Base-by-base conservation (phyloP, 1,284 basidiomycete genomes). In the Irpex sp. region DNA sequence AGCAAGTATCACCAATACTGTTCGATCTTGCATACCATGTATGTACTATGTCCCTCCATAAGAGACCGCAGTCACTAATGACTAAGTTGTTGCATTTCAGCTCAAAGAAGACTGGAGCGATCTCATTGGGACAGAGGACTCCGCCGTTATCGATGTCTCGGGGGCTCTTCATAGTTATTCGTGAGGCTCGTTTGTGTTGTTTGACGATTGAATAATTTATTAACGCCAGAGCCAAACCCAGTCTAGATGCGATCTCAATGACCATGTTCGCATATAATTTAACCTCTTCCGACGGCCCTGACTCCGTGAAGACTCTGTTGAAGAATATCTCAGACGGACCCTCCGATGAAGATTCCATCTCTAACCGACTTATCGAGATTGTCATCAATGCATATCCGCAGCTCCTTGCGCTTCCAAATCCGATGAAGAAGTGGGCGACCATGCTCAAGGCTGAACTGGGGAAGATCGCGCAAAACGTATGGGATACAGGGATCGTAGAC, bases 231-330 rank as follows among this genome's bases (percentile, higher is more conserved):
- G 8, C 49, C 11, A 13, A 51, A 9, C 13, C 17, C 17, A 56
- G 54, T 9, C 13, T 56, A 26, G 17, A 56, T 26, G 54, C 54
- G 9, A 56, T 56, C 13, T 31, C 21, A 15, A 56, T 56, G 54
- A 56, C 54, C 13, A 56, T 56, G 54, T 56, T 56, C 26, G n/a
- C 54, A 13, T 26, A 56, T 26, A 56, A 56, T 31, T 26, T 56
- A 31, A 56, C n/a, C 17, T 11, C 15, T 26, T 33, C 54, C 13
- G 26, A 33, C 13, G 54, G 54, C 26, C 35, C 19, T 11, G 15
- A 43, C 15, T 11, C 39, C 15, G 26, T 56, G 17, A 8, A n/a
- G 26, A 35, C 19, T 8, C 35, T 56, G 11, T 31, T 56, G 21
- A 31, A 56, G n/a, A 56, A 37, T 31, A 56, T 56, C 26, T 15